Evolutionary conservation across 208 protist species (phyloP).

Genomic region (Tritrichomonas musculus): DNA sequence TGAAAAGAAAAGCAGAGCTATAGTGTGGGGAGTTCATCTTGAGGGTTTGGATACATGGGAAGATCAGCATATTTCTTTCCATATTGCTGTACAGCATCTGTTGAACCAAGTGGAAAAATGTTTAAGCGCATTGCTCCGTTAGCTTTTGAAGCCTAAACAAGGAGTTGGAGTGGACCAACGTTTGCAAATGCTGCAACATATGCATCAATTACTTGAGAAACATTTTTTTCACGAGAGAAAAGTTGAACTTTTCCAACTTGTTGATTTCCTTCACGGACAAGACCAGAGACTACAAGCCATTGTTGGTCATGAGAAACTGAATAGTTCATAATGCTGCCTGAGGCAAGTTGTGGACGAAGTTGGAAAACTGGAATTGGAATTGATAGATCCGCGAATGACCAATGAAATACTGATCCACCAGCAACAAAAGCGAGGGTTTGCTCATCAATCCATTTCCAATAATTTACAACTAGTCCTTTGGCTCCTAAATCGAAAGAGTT

Average conservation of each 20-base stretch:
- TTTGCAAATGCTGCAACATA: background rate
- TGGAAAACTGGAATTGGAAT: background rate
- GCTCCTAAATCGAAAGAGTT: background rate
- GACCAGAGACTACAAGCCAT: background rate
- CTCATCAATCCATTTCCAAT: conserved; percentile 17
- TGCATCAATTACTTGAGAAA: background rate
- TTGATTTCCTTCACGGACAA: background rate
- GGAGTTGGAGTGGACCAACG: background rate
- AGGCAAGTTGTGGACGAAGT: background rate
- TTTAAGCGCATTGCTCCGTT: background rate
- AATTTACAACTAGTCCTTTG: background rate
- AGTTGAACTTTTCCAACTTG: background rate
- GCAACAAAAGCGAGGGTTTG: background rate
- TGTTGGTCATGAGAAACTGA: background rate
- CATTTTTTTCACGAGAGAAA: background rate
- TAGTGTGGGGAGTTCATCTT: background rate
- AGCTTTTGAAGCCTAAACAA: background rate
- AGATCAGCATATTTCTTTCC: background rate
- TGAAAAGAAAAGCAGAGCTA: background rate
- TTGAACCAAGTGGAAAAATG: background rate
- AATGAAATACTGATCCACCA: background rate
- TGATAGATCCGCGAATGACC: background rate
- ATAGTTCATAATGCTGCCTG: background rate
- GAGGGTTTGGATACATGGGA: background rate
- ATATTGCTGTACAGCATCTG: background rate